Conservation (phyloP, 352 stramenopile genomes). For the Hyaloperonospora brassicae region DNA sequence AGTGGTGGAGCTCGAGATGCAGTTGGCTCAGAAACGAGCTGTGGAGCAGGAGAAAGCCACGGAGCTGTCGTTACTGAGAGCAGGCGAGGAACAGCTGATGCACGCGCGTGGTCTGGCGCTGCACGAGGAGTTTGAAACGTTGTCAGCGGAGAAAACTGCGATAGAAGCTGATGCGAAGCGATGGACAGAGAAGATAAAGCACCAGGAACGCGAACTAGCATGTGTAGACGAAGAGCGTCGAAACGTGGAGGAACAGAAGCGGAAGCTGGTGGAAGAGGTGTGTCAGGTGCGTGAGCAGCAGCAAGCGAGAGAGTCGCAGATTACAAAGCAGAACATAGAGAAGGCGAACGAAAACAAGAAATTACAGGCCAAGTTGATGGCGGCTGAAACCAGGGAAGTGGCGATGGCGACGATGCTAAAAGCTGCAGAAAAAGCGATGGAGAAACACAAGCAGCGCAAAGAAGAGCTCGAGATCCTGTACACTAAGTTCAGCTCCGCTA, state of each 20-base stretch:
- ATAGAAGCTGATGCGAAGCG: constrained; percentile 17
- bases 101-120: constrained; percentile 18
- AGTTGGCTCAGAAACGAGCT: constrained; percentile 31
- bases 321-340: constrained; percentile 12
- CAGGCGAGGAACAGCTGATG: constrained; percentile 24
- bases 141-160: constrained; percentile 19
- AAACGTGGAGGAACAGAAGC: constrained; percentile 18
- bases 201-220: constrained; percentile 8
- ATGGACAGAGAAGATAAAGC: constrained; percentile 14
- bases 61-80: constrained; percentile 28
- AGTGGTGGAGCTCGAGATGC: constrained; percentile 44
- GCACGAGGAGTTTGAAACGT: constrained; percentile 19
- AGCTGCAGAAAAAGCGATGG: constrained; percentile 8
- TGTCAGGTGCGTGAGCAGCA: constrained; percentile 15
- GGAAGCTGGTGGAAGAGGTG: constrained; percentile 24
- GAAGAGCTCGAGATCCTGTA: constrained; percentile 32
- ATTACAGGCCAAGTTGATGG: constrained; percentile 26
- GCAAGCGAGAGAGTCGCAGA: constrained; percentile 17
- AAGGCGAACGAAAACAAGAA: constrained; percentile 24
- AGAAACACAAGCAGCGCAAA: constrained; percentile 19
- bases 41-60: constrained; percentile 38
- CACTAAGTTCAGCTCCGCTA: constrained; percentile 25
- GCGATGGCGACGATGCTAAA: constrained; percentile 9
- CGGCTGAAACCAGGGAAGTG: constrained; percentile 11
- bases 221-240: constrained; percentile 26